These are phyloP conservation scores for Geosiphon pyriformis DNA, from an alignment of 192 early-diverging fungal genomes.

Conservation along the genomic window DNA sequence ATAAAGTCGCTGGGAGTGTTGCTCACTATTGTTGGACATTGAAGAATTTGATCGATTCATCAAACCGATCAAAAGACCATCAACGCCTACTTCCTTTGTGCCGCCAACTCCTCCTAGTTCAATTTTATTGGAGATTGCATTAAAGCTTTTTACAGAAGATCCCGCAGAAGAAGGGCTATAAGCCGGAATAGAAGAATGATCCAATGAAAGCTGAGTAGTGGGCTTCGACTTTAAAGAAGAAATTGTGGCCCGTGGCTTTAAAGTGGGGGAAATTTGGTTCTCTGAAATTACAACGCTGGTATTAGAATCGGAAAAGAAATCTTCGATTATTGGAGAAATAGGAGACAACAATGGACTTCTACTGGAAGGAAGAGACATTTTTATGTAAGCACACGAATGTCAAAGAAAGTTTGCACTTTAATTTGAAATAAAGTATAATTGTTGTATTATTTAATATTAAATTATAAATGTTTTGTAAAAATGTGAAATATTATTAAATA, in stretches of 20 bases:
- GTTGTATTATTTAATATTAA: no score
- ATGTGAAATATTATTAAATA: no score
- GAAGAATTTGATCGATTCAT: constrained; percentile 14
- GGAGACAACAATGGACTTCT: no score
- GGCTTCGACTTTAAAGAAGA: constrained; percentile 10
- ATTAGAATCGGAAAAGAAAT: constrained; percentile 20
- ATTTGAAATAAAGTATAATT: no score
- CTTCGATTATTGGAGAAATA: constrained; percentile 19
- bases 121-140: constrained; percentile 13
- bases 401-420: no score
- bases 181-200: not conserved
- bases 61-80: not conserved
- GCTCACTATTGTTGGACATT: not conserved
- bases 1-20: not conserved
- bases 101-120: not conserved
- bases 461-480: no score
- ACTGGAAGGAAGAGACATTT: no score
- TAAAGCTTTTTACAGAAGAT: constrained; percentile 20
- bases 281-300: constrained; percentile 7
- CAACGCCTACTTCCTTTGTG: constrained; percentile 9
- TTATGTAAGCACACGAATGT: no score
- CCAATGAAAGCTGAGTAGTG: constrained; percentile 17
- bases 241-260: constrained; percentile 8
- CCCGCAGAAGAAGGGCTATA: constrained; percentile 13
- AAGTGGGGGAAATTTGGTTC: constrained; percentile 1